A percentile compares a stretch with the other conserved stretches of the same genome.
phyloP scores from a whole-genome alignment of 1,139 yeast species.

The Magnusiomyces tetraspermus region DNA sequence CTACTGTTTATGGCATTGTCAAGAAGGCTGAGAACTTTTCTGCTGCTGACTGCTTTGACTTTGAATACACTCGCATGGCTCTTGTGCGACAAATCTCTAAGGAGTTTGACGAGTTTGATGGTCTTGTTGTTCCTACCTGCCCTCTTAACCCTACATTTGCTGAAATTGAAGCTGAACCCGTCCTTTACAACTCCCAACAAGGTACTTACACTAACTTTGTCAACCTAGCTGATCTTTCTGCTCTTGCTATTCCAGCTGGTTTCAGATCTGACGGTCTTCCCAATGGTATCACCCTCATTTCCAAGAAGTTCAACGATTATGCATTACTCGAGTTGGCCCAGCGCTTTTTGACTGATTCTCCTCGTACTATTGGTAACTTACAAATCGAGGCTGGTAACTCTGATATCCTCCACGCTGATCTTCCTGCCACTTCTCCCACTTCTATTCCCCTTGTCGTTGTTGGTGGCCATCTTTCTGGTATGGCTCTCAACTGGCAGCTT shows the following conservation, averaged over 20 bases:
- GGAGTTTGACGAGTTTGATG: slow-evolving; percentile 54
- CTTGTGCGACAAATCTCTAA: slow-evolving; percentile 56
- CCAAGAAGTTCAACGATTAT: slow-evolving; percentile 74
- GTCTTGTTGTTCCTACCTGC: slow-evolving; percentile 81
- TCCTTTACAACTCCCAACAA: slow-evolving; percentile 72
- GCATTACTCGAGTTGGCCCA: slow-evolving; percentile 80
- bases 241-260: slow-evolving; percentile 84
- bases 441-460: slow-evolving; percentile 76
- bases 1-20: slow-evolving; percentile 70
- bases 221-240: slow-evolving; percentile 87
- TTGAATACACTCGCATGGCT: slow-evolving; percentile 73
- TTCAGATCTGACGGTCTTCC: slow-evolving; percentile 80
- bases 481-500: slow-evolving; percentile 90
- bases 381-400: slow-evolving; percentile 26
- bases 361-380: slow-evolving; percentile 41
- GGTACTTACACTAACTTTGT: slow-evolving; percentile 97
- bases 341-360: slow-evolving; percentile 48
- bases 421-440: slow-evolving; percentile 34
- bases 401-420: slow-evolving; percentile 34
- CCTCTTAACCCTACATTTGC: slow-evolving; percentile 81
- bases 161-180: slow-evolving; percentile 68
- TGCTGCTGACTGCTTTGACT: slow-evolving; percentile 77
- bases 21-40: slow-evolving; percentile 64
- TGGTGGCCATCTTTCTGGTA: slow-evolving; percentile 86
- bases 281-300: slow-evolving; percentile 77